Evolutionary conservation across 805 yeast species (phyloP).

Genomic region (Saccharomyces jurei): DNA sequence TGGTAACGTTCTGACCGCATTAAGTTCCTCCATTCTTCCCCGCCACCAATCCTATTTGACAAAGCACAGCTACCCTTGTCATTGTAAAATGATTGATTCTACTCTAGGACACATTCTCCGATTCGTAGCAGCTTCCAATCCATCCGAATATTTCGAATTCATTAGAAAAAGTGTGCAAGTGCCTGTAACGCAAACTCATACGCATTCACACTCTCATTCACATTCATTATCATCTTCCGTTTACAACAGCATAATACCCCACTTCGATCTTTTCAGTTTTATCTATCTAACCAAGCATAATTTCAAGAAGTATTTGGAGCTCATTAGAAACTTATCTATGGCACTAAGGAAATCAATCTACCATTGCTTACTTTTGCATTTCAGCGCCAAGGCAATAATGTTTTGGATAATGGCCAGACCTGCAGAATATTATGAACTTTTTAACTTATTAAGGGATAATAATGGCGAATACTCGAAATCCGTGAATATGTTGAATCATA

Average conservation of each 20-base stretch:
- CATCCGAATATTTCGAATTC: constrained; percentile 34
- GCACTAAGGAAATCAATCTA: constrained; percentile 38
- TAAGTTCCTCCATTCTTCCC: constrained; percentile 12
- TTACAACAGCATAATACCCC: constrained; percentile 8
- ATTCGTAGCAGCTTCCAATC: constrained; percentile 45
- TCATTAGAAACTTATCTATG: constrained; percentile 32
- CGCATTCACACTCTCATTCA: neutral
- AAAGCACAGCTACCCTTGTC: constrained; percentile 7
- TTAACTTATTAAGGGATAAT: constrained; percentile 3
- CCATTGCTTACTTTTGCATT: constrained; percentile 38
- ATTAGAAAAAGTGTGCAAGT: constrained; percentile 7
- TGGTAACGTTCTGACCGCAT: constrained; percentile 4
- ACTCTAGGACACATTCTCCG: constrained; percentile 31
- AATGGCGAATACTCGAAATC: constrained; percentile 2
- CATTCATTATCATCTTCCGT: neutral
- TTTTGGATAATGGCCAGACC: constrained; percentile 47
- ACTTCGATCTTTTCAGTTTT: constrained; percentile 40
- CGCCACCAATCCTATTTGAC: constrained; percentile 12
- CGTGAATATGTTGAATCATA: constrained; percentile 3
- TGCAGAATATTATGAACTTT: constrained; percentile 32
- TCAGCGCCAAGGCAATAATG: constrained; percentile 38
- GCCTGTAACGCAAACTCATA: constrained; percentile 2
- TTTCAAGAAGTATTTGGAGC: constrained; percentile 33
- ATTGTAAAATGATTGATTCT: constrained; percentile 12
- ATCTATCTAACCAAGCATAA: constrained; percentile 35